Evolutionary conservation across 371 early-diverging fungal species (phyloP).

Genomic region (Cladochytrium tenue): DNA sequence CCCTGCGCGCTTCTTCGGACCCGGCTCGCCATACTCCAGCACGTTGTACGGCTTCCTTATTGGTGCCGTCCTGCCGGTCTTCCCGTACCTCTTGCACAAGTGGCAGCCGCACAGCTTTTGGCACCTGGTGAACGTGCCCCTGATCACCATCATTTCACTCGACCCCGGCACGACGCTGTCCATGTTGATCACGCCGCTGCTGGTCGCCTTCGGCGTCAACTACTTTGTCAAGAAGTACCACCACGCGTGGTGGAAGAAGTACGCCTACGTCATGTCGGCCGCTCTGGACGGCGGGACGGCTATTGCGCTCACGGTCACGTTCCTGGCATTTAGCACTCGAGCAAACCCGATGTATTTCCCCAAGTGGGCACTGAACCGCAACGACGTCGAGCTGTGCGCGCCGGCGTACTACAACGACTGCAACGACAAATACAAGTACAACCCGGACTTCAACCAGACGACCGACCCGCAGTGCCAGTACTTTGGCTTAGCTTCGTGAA

Average conservation of each 20-base stretch:
- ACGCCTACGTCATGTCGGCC: conserved; percentile 31
- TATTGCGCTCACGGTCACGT: conserved; percentile 2
- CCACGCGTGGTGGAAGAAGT: conserved; percentile 30
- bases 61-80: conserved; percentile 16
- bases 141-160: conserved; percentile 16
- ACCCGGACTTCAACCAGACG: too few species aligned
- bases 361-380: conserved; percentile 13
- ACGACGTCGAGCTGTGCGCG: conserved; percentile 22
- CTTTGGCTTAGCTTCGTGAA: too few species aligned
- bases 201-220: conserved; percentile 16
- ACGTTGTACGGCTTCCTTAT: conserved; percentile 8
- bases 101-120: conserved; percentile 2
- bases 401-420: conserved; percentile 23
- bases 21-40: conserved; percentile 10
- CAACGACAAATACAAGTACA: too few species aligned
- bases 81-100: conserved; percentile 7
- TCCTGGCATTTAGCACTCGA: not conserved
- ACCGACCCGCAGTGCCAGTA: too few species aligned
- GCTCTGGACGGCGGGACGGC: conserved; percentile 24
- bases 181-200: conserved; percentile 18
- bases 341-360: conserved; percentile 16
- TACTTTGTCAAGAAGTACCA: conserved; percentile 14
- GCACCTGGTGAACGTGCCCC: conserved; percentile 20
- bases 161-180: conserved; percentile 8
- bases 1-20: conserved; percentile 20